Base-by-base conservation (phyloP, 1,139 yeast species). In the Sugiyamaella grinbergsii region DNA sequence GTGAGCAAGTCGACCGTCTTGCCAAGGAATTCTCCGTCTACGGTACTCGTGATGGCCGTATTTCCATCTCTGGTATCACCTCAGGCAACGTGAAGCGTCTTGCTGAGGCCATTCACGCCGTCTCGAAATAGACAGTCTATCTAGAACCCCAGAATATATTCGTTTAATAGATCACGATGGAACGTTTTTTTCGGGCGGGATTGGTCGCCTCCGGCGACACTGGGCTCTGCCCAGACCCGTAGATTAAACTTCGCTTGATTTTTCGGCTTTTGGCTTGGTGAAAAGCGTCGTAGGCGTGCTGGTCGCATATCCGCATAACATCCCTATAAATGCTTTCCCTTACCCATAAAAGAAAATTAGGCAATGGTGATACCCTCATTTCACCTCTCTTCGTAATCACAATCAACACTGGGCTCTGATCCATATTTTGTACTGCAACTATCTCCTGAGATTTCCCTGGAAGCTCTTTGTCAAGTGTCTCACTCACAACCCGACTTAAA, bases 51-150 rank as follows among this genome's bases (percentile, higher is more conserved):
- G 73, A 73, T 54, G 98, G 98, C 47, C 83, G 98, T 71, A 94
- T 95, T 55, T 86, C 95, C 37, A 88, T 91, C 64, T 96, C 97
- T 29, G 98, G 98, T 23, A 79, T 93, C 69, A 93, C 89, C 71
- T 84, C 85, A 47, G 73, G 77, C 54, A 93, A 93, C 67, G 85
- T 91, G 52, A 79, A 79, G 55, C 77, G 81, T 63, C 94, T 91
- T 44, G 96, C 97, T 43, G 74, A 78, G 58, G 86, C 95, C 44
- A 81, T 91, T 60, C 90, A 89, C 57, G 62, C 48, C 37, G 64
- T 62, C 29, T 52, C 65, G 48, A 60, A 59, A 47, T 58, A 58
- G 43, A 36, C 28, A 23, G 34, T 19, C 7, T 19, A 6, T 19
- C n/a, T n/a, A n/a, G n/a, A n/a, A 11, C 3, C 26, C 26, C 11